Evolutionary conservation across 2,329 filamentous ascomycete species (phyloP).

Genomic region (Ceratocystis smalleyi): DNA sequence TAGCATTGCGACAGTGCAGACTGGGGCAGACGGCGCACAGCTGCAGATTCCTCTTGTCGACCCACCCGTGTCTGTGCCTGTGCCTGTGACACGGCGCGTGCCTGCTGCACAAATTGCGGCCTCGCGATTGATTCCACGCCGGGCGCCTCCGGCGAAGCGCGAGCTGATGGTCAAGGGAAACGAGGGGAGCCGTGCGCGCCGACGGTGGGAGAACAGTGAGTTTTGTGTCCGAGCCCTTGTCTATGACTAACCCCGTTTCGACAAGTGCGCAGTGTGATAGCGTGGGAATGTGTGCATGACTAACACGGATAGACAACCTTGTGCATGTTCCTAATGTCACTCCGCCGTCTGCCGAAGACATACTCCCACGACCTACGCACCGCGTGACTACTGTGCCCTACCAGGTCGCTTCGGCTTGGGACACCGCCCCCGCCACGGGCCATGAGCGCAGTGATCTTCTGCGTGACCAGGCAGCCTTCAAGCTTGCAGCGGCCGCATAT

Average conservation of each 20-base stretch:
- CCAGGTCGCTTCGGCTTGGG: conserved; percentile 77
- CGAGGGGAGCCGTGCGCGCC: conserved; percentile 70
- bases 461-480: conserved; percentile 35
- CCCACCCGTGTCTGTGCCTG: conserved; percentile 17
- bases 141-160: conserved; percentile 38
- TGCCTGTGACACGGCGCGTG: neutral
- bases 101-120: conserved; percentile 6
- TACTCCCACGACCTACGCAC: conserved; percentile 68
- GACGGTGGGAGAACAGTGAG: conserved; percentile 89
- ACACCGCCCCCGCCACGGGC: conserved; percentile 28
- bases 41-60: conserved; percentile 66
- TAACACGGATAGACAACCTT: conserved; percentile 50
- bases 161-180: conserved; percentile 76
- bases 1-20: conserved; percentile 35
- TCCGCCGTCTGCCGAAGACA: conserved; percentile 69
- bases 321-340: conserved; percentile 73
- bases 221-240: conserved; percentile 3
- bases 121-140: conserved; percentile 24
- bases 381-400: conserved; percentile 68
- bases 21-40: conserved; percentile 41
- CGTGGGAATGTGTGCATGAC: neutral
- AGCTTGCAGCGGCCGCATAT: conserved; percentile 28
- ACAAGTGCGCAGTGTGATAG: no score
- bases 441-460: conserved; percentile 20
- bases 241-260: neutral